These are phyloP conservation scores for Epichloe scottii DNA, from an alignment of 2,329 filamentous ascomycete genomes.

Conservation along the genomic window DNA sequence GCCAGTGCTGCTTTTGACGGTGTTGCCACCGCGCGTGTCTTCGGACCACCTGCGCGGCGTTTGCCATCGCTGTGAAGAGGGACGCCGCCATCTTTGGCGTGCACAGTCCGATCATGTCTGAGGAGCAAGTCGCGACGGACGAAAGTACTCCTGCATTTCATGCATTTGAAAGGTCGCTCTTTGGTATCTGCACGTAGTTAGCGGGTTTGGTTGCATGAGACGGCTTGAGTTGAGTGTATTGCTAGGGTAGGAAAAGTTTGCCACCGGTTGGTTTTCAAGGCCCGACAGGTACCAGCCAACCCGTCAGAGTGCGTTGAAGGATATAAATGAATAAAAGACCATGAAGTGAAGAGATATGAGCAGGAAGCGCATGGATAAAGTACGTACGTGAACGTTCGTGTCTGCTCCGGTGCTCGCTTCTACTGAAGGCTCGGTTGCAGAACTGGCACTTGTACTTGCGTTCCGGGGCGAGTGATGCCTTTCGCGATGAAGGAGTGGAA, in stretches of 20 bases:
- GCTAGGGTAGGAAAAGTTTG: slow-evolving; percentile 2
- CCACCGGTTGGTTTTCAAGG: neutral
- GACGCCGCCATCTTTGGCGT: slow-evolving; percentile 92
- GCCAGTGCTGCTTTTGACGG: slow-evolving; percentile 66
- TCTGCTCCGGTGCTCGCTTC: slow-evolving; percentile 91
- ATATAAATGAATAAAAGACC: too few relatives aligned
- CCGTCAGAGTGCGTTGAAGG: neutral
- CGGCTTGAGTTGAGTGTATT: slow-evolving; percentile 3
- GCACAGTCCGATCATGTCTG: slow-evolving; percentile 93
- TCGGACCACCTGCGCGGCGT: slow-evolving; percentile 59
- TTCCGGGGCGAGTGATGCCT: slow-evolving; percentile 68
- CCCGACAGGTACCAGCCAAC: neutral
- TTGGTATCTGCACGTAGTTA: slow-evolving; percentile 64
- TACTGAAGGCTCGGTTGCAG: slow-evolving; percentile 92
- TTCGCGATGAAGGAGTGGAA: slow-evolving; percentile 61
- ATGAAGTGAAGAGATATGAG: neutral
- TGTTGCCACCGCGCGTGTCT: slow-evolving; percentile 48
- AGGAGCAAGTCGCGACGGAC: slow-evolving; percentile 93
- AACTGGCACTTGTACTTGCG: slow-evolving; percentile 99
- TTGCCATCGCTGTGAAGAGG: slow-evolving; percentile 92
- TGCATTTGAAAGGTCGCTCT: slow-evolving; percentile 95
- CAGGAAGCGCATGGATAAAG: neutral
- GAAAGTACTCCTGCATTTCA: slow-evolving; percentile 97
- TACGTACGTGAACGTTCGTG: slow-evolving; percentile 97
- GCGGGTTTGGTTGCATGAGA: slow-evolving; percentile 1